Evolutionary conservation across 1,284 basidiomycete genomes (phyloP).

Genomic region (Gymnopus androsaceus): DNA sequence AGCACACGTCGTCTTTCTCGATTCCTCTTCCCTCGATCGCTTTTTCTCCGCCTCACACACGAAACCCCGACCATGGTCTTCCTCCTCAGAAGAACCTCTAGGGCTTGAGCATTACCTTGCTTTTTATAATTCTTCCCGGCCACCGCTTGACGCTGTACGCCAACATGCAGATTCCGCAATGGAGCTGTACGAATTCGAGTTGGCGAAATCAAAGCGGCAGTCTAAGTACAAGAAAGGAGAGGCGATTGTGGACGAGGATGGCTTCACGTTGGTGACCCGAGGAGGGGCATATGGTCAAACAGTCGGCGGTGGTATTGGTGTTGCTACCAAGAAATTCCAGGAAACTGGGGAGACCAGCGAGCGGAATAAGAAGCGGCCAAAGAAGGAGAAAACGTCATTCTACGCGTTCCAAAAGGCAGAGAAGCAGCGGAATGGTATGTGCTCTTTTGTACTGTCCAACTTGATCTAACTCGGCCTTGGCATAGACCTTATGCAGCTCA

Average conservation of each 20-base stretch:
- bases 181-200: constrained; percentile 68
- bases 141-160: constrained; percentile 69
- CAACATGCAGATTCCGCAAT: constrained; percentile 78
- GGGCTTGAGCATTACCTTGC: constrained; percentile 74
- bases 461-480: constrained; percentile 10
- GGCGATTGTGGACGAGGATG: constrained; percentile 88
- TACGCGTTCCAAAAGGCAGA: constrained; percentile 90
- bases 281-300: constrained; percentile 88
- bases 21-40: constrained; percentile 67
- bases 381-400: constrained; percentile 74
- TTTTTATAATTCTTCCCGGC: constrained; percentile 65
- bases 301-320: constrained; percentile 75
- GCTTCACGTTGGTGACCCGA: constrained; percentile 87
- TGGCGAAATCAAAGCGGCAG: constrained; percentile 31
- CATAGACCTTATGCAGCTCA: constrained; percentile 76
- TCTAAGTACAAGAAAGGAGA: constrained; percentile 76
- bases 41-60: constrained; percentile 50
- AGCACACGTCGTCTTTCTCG: constrained; percentile 80
- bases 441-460: background rate
- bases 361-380: constrained; percentile 53
- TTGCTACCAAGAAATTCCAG: constrained; percentile 77
- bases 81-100: constrained; percentile 51
- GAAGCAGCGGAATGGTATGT: constrained; percentile 79
- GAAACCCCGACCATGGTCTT: constrained; percentile 62
- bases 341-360: constrained; percentile 54